Base-by-base conservation (phyloP, 306 rosid genomes). In the Comarum palustre region DNA sequence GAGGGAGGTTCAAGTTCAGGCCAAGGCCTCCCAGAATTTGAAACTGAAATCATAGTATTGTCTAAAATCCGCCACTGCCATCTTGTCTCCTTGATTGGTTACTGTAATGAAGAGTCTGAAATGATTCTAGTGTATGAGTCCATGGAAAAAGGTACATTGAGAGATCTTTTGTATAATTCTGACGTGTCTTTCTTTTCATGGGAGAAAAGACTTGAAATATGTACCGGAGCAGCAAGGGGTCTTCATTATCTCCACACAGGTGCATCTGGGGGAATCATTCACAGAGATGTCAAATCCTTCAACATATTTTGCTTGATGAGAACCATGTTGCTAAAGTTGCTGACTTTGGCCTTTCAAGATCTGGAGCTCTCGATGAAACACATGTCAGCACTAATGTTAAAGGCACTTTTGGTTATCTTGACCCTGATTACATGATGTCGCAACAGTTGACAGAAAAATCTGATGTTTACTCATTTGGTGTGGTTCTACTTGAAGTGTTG, bases 181-280 rank as follows among this genome's bases (percentile, higher is more conserved):
- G 52, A 78, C 7, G 14, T 57, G 16, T 84, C 86, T 39, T 72
- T 62, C 36, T 79, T 86, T 81, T 4, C 87, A 27, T 85, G 88
- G 90, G 84, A 82, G 76, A 84, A 67, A 61, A 81, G 90, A 72
- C 88, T 86, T 38, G 88, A 88, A 39, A 88, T 88, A 25, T 86
- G 90, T 73, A 84, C 82, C 13, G 86, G 86, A 45, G 82, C 90
- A 11, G 86, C 86, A 2, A 79, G 69, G 50, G 90, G 92, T 42
- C 81, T 86, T 51, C 76, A 88, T 32, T 88, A 88, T 75, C 85
- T 86, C 69, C 87, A 86, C 82, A 82, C 68, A 70, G 90, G 90
- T 64, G 76, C 81, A 46, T 67, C 89, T 0, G 79, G 82, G 3
- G 84, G 92, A 12, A 88, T 82, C 69, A 88, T 88, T 60, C 90